These are phyloP conservation scores for Zygosaccharomyces pseudorouxii DNA, from an alignment of 805 yeast genomes.

Conservation along the genomic window DNA sequence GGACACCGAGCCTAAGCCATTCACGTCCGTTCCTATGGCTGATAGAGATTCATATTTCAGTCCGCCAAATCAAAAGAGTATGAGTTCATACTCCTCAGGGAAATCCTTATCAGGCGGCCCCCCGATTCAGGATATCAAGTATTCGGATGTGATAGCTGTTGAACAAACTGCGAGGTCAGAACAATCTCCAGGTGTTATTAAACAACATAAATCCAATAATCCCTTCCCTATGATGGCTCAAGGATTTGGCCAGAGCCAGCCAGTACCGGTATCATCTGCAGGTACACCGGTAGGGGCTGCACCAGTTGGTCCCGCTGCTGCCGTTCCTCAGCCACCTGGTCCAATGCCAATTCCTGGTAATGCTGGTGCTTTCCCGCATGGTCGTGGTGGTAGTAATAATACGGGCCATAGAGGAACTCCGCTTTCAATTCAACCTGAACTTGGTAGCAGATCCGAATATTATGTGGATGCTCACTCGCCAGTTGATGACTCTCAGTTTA, in stretches of 20 bases:
- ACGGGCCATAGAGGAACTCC: not conserved
- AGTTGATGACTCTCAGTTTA: not conserved
- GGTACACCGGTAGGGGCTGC: slow-evolving; percentile 3
- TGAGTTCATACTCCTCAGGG: slow-evolving; percentile 22
- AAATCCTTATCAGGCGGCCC: slow-evolving; percentile 14
- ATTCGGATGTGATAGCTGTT: slow-evolving; percentile 9
- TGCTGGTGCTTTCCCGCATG: not conserved
- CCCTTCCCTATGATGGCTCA: slow-evolving; percentile 32
- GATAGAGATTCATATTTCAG: slow-evolving; percentile 6
- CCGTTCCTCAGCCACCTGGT: not conserved
- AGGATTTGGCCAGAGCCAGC: not conserved
- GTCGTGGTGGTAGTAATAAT: not conserved
- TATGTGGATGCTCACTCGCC: slow-evolving; percentile 1
- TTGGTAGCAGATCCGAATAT: not conserved
- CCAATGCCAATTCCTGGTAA: slow-evolving; percentile 1
- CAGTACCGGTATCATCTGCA: not conserved
- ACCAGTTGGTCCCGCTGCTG: not conserved
- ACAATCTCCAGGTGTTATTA: slow-evolving; percentile 10
- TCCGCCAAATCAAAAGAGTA: slow-evolving; percentile 22
- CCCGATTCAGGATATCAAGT: slow-evolving; percentile 6
- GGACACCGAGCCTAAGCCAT: slow-evolving; percentile 3
- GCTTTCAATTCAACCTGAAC: not conserved
- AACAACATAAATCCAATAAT: slow-evolving; percentile 33
- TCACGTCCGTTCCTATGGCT: slow-evolving; percentile 1
- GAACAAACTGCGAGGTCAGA: slow-evolving; percentile 11